Conservation (phyloP, 2,329 filamentous ascomycete species). For the Colletotrichum shisoi region DNA sequence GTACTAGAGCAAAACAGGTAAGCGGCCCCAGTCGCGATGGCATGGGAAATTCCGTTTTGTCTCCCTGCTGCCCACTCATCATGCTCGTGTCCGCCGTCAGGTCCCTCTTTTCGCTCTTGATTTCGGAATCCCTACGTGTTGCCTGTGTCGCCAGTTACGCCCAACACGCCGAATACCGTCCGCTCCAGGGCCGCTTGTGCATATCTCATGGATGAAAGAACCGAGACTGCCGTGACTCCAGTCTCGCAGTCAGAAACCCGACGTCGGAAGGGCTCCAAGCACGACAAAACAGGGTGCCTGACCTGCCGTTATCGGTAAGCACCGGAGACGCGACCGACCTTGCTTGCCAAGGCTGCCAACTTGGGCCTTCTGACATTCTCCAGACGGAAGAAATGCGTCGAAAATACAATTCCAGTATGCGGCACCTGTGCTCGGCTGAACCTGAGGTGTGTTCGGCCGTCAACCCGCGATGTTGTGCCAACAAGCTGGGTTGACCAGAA, state of each 20-base stretch:
- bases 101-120: slow-evolving; percentile 30
- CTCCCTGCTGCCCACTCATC: slow-evolving; percentile 13
- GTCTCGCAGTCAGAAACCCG: slow-evolving; percentile 17
- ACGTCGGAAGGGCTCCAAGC: slow-evolving; percentile 38
- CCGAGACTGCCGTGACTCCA: slow-evolving; percentile 3
- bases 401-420: slow-evolving; percentile 38
- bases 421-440: slow-evolving; percentile 38
- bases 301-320: slow-evolving; percentile 40
- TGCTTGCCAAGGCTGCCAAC: too few relatives aligned
- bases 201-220: not conserved
- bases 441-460: slow-evolving; percentile 35
- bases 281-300: slow-evolving; percentile 39
- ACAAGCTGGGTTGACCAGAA: slow-evolving; percentile 28
- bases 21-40: not conserved
- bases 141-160: slow-evolving; percentile 21
- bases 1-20: slow-evolving; percentile 20
- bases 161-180: slow-evolving; percentile 19
- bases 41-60: slow-evolving; percentile 24
- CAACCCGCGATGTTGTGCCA: slow-evolving; percentile 37
- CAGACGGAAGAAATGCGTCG: slow-evolving; percentile 39
- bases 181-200: not conserved
- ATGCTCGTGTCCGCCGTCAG: slow-evolving; percentile 4
- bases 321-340: not conserved
- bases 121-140: slow-evolving; percentile 19
- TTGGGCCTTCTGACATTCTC: slow-evolving; percentile 17